Conservation (phyloP, 2,329 filamentous ascomycete species). For the Phaeosphaeriaceae sp. region DNA sequence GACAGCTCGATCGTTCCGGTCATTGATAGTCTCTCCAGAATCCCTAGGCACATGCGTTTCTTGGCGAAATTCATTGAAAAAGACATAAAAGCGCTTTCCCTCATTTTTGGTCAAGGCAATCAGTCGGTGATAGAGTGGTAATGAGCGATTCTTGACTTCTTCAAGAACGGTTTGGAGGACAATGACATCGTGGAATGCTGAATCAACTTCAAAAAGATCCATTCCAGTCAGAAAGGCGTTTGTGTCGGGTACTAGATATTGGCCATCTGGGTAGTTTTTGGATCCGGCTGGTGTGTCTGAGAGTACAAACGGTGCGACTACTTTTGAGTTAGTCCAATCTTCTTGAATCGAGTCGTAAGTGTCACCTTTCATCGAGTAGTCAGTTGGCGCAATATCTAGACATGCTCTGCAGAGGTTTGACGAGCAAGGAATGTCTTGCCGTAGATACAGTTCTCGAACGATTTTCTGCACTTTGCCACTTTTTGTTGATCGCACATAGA, state of each 20-base stretch:
- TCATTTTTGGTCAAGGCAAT: slow-evolving; percentile 91
- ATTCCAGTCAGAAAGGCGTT: slow-evolving; percentile 95
- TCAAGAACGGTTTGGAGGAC: slow-evolving; percentile 95
- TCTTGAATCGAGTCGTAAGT: slow-evolving; percentile 10
- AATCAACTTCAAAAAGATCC: slow-evolving; percentile 93
- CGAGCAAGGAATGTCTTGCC: slow-evolving; percentile 96
- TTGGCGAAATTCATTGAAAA: slow-evolving; percentile 96
- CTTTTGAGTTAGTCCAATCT: slow-evolving; percentile 21
- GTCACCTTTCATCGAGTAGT: slow-evolving; percentile 78
- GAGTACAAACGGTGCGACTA: slow-evolving; percentile 83
- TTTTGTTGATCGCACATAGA: slow-evolving; percentile 92
- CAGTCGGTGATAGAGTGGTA: slow-evolving; percentile 93
- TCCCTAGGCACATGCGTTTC: slow-evolving; percentile 85
- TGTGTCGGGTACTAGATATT: slow-evolving; percentile 95
- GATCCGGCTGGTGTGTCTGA: slow-evolving; percentile 88
- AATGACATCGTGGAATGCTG: slow-evolving; percentile 94
- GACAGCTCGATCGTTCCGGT: slow-evolving; percentile 93
- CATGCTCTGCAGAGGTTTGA: slow-evolving; percentile 85
- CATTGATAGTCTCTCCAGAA: slow-evolving; percentile 86
- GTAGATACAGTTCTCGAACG: slow-evolving; percentile 92
- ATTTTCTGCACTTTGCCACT: slow-evolving; percentile 99
- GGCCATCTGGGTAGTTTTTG: slow-evolving; percentile 80
- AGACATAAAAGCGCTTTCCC: slow-evolving; percentile 97
- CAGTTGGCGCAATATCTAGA: slow-evolving; percentile 73
- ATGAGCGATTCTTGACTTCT: slow-evolving; percentile 89